Evolutionary conservation across 139 green algal species (phyloP).

Genomic region (Chlorella ohadii): DNA sequence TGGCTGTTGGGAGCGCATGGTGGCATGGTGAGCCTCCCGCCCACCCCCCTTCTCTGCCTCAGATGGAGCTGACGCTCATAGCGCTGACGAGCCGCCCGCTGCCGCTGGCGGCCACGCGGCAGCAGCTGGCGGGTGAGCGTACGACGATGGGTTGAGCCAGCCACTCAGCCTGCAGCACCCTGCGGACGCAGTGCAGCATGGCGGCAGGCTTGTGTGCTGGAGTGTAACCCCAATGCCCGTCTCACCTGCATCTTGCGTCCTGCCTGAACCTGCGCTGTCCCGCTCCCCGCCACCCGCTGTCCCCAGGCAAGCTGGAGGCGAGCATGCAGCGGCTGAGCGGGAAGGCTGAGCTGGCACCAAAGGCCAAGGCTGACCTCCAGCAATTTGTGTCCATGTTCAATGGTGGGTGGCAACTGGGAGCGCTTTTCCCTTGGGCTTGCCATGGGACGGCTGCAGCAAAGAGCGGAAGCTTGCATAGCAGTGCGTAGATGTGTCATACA

Average conservation of each 20-base stretch:
- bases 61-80: conserved; percentile 51
- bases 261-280: neutral
- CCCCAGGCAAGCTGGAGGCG: conserved; percentile 5
- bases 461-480: too few relatives aligned
- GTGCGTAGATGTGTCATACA: too few relatives aligned
- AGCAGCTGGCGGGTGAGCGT: conserved; percentile 9
- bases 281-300: too few relatives aligned
- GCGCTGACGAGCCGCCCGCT: conserved; percentile 18
- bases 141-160: neutral
- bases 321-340: conserved; percentile 29
- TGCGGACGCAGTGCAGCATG: too few relatives aligned
- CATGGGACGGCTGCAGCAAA: too few relatives aligned
- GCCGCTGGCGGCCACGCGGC: conserved; percentile 8
- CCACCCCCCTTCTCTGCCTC: neutral
- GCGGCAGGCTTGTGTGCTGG: neutral
- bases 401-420: neutral
- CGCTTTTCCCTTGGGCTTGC: too few relatives aligned
- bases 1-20: too few relatives aligned
- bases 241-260: neutral
- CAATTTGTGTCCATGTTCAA: conserved; percentile 28
- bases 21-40: neutral
- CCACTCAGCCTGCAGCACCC: too few relatives aligned
- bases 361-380: conserved; percentile 4
- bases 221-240: too few relatives aligned
- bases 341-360: neutral